Base-by-base conservation (phyloP, 805 yeast species). In the Pichia sporocuriosa region DNA sequence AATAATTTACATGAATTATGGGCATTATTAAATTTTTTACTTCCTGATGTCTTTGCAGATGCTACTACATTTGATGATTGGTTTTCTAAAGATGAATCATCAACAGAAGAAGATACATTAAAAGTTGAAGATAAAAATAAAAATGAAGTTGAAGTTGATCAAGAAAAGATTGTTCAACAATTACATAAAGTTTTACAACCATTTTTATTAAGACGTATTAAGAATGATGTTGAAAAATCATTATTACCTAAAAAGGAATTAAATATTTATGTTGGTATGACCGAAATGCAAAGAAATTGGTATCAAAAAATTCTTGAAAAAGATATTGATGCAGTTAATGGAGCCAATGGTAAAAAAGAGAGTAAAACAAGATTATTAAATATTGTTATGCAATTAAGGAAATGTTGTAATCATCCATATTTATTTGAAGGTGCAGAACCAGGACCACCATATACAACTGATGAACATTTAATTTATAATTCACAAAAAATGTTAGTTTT, bases 391-490 rank as follows among this genome's bases (percentile, higher is more conserved):
- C 94, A 84, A 58, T 67, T 84, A 54, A 72, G 93, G 57, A 84
- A 84, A 59, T 84, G 93, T 59, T 84, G 90, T 63, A 84, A 84
- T 53, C 94, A 84, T 63, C 94, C 94, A 12, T 84, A 84, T 56
- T 62, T 84, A 30, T 84, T 84, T 54, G 93, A 84, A 58, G 94
- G 94, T 33, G 93, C 90, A 1, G 94, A 84, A 55, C 93, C 93
- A 1, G 94, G 94, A 11, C 94, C 94, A 16, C 94, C 94, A 19
- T 84, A 68, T 53, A 84, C 93, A 8, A 84, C 90, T 0, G 94
- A 84, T 59, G 93, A 84, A 57, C 94, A 84, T 63, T 68, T 84
- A 57, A 79, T 84, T 26, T 81, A 61, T 59, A 84, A 84, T 57
- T 71, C 88, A 4, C 81, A 79, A 42, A 84, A 84, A 56, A 70